Percentiles rank a stretch among this genome's conserved stretches.
phyloP scores from a whole-genome alignment of 2,329 filamentous ascomycete species.

The Biscogniauxia mediterranea region DNA sequence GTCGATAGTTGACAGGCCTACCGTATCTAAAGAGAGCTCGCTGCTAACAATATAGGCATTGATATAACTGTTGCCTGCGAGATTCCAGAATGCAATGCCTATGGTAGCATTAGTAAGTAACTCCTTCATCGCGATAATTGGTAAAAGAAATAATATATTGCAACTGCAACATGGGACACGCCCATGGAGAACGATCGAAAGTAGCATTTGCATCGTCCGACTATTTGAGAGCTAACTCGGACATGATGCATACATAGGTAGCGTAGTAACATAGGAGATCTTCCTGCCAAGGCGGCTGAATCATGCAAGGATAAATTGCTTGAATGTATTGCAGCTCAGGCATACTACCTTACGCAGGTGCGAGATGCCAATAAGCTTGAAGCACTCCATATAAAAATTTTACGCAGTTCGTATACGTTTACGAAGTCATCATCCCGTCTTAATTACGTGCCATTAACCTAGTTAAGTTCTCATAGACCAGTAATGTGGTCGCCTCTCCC shows the following conservation, averaged over 20 bases:
- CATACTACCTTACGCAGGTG: slow-evolving; percentile 17
- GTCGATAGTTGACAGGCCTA: not conserved
- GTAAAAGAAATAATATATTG: not conserved
- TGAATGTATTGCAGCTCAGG: slow-evolving; percentile 16
- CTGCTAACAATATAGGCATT: not conserved
- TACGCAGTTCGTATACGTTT: slow-evolving; percentile 14
- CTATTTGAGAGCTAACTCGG: too few species aligned
- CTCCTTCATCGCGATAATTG: not conserved
- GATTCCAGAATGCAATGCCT: not conserved
- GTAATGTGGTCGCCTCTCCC: not conserved
- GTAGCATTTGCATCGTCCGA: not conserved
- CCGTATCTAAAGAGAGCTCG: not conserved
- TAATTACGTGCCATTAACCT: not conserved
- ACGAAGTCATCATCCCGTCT: not conserved
- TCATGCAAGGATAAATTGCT: slow-evolving; percentile 28
- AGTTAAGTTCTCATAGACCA: not conserved
- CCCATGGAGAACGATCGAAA: not conserved
- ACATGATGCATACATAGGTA: too few species aligned
- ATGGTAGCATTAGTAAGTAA: not conserved
- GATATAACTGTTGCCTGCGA: not conserved
- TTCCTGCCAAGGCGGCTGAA: slow-evolving; percentile 31
- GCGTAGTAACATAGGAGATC: slow-evolving; percentile 4
- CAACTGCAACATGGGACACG: not conserved
- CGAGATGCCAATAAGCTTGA: slow-evolving; percentile 18
- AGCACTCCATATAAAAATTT: slow-evolving; percentile 13